Evolutionary conservation across 352 stramenopile species (phyloP), one percentile per base, ranked within the genome.

Genomic region (Pythium pectinolyticum): DNA sequence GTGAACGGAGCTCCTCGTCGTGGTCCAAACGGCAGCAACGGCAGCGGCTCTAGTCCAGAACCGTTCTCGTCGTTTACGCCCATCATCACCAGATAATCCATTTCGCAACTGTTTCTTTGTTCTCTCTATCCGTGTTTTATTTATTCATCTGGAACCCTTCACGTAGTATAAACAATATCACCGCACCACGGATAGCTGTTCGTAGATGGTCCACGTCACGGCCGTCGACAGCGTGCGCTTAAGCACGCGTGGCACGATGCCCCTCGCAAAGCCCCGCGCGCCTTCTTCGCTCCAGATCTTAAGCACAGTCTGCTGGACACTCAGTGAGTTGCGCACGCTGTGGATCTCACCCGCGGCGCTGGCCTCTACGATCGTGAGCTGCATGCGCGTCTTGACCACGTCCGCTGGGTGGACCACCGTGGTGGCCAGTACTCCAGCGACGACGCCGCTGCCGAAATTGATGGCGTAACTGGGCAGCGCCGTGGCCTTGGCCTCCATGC

Each of bases 151-250:
- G n/a, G n/a, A n/a, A n/a, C n/a, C n/a, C n/a, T 25, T 54, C 28
- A 49, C 24, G 8, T 22, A 57, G n/a, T 46, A 47, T 49, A 34
- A 24, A 30, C 15, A 12, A 52, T 55, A 27, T 55, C 85, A 90
- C 49, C 73, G 72, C 47, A 61, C 45, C 37, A 89, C 62, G 4
- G 82, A 89, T 24, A 94, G 72, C 49, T 93, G 79, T 83, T 99
- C 97, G 80, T 99, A 99, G 49, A 98, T 98, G 14, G 97, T 99
- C 97, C 98, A 99, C 17, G 92, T 98, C 63, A 99, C 97, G 19
- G 97, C 98, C 5, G 98, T 98, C n/a, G 94, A 96, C 30, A 98
- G 94, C 39, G 97, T 97, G 58, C 98, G 96, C 50, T 98, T 97
- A 51, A 99, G 69, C 31, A 99, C 84, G 25, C 98, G 84, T 17